These are phyloP conservation scores for Lenzites betulinus DNA, from an alignment of 768 basidiomycete species.

Conservation along the genomic window DNA sequence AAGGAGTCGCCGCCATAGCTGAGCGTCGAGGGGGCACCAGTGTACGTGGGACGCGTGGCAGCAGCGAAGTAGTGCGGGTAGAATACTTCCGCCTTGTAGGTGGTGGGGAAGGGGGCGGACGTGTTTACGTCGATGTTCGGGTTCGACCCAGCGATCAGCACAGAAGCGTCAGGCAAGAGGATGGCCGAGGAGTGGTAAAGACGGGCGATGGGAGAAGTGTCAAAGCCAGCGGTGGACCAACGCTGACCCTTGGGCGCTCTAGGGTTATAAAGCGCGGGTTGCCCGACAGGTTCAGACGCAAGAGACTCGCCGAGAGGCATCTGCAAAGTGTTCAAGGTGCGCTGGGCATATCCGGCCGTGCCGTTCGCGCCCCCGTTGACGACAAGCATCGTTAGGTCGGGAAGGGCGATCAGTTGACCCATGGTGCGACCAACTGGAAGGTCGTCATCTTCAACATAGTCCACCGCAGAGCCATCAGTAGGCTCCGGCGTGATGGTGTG, in stretches of 20 bases:
- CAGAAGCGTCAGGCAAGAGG: slow-evolving; percentile 84
- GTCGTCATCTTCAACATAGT: slow-evolving; percentile 71
- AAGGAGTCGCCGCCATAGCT: slow-evolving; percentile 84
- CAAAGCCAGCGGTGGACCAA: slow-evolving; percentile 71
- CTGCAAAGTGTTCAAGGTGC: slow-evolving; percentile 38
- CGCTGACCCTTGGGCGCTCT: slow-evolving; percentile 67
- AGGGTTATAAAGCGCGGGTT: slow-evolving; percentile 85
- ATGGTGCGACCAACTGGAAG: slow-evolving; percentile 79
- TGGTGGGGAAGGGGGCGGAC: slow-evolving; percentile 66
- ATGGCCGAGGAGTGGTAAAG: slow-evolving; percentile 92
- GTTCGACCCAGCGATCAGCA: slow-evolving; percentile 91
- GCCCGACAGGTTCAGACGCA: slow-evolving; percentile 76
- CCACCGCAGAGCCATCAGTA: slow-evolving; percentile 57
- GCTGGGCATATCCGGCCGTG: slow-evolving; percentile 81
- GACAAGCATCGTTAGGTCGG: slow-evolving; percentile 76
- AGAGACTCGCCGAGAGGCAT: slow-evolving; percentile 77
- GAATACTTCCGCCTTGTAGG: slow-evolving; percentile 84
- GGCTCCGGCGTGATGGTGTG: slow-evolving; percentile 89
- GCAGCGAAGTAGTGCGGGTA: slow-evolving; percentile 89
- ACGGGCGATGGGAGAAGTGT: slow-evolving; percentile 65
- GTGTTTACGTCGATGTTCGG: slow-evolving; percentile 84
- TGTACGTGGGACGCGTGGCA: slow-evolving; percentile 63
- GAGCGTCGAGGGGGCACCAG: slow-evolving; percentile 71
- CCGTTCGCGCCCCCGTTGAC: slow-evolving; percentile 85
- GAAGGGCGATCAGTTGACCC: slow-evolving; percentile 88